These are phyloP conservation scores for Tolypocladium ovalisporum DNA, from an alignment of 2,329 filamentous ascomycete genomes.

Conservation along the genomic window DNA sequence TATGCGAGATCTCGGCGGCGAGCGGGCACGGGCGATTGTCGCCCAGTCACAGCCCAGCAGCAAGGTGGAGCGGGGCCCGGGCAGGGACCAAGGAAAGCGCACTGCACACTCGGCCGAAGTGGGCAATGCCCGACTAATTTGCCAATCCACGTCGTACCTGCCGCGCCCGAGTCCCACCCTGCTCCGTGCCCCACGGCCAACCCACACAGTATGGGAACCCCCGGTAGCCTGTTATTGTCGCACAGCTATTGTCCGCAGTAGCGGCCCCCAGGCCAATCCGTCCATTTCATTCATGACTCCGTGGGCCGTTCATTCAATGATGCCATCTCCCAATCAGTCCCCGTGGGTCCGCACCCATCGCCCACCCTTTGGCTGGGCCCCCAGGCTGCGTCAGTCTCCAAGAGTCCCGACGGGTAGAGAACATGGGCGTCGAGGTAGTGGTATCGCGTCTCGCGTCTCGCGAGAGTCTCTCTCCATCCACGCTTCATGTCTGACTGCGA, in stretches of 20 bases:
- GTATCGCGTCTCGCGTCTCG: not conserved
- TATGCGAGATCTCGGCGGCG: not conserved
- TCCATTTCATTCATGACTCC: not conserved
- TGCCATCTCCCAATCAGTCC: not conserved
- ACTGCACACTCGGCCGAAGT: not conserved
- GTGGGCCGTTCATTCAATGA: not conserved
- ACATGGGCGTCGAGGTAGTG: not conserved
- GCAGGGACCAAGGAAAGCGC: not conserved
- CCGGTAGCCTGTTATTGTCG: not conserved
- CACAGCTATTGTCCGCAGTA: conserved; percentile 1
- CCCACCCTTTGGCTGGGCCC: not conserved
- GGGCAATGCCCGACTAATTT: not conserved
- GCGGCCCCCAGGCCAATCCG: not conserved
- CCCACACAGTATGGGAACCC: not conserved
- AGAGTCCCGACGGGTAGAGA: too few relatives aligned
- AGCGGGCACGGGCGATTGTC: not conserved
- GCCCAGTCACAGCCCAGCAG: not conserved
- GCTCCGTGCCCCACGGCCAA: not conserved
- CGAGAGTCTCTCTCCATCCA: not conserved
- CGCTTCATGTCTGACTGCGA: not conserved
- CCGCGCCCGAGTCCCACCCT: not conserved
- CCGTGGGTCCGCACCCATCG: not conserved
- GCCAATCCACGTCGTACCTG: not conserved
- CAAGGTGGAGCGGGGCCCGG: not conserved
- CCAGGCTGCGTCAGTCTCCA: not conserved